Base-by-base conservation (phyloP, 163 green algal genomes). In the Chlamydomonas reinhardtii region DNA sequence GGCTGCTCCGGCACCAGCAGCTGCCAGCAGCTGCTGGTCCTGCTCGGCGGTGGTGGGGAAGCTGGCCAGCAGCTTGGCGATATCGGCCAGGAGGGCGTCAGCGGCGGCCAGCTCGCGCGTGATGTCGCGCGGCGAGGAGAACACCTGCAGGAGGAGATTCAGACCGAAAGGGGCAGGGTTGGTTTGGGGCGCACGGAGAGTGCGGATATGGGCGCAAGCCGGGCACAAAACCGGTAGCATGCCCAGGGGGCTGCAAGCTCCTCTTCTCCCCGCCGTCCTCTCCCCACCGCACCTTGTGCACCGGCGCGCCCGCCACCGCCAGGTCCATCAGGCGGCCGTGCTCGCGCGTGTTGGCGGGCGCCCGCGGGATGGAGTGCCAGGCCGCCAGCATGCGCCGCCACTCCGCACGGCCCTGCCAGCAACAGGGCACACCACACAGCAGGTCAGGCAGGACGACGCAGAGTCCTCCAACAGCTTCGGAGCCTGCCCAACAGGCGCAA, bases 21-120 rank as follows among this genome's bases (percentile, higher is more conserved):
- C 22, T 20, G 78, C 78, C 5, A 85, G 43, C 39, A 85, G 65
- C 68, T 69, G 31, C 66, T 76, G 48, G 78, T 85, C 78, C n/a
- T 85, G 31, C 34, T 76, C 78, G 32, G 73, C 62, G 65, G 78
- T 71, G 65, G 78, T 85, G 43, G 78, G 78, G 66, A 85, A 76
- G 32, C 19, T 31, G 19, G 48, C 48, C 22, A 70, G 48, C 5
- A 85, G 19, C 25, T 1, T 4, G n/a, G 39, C 34, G 20, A 85
- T 15, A 8, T 54, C 11, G 14, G 32, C 19, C 19, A 76, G 66
- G 25, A 85, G 35, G 1, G 66, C 20, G 39, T 76, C 66, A 19
- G 78, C 78, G 65, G 78, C 66, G 31, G 43, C 66, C 4, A 85
- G 48, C 65, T 85, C 78, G 27, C 65, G 78, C 20, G n/a, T 56